These are phyloP conservation scores for Begonia peltatifolia DNA, from an alignment of 306 rosid species.

Conservation along the genomic window DNA sequence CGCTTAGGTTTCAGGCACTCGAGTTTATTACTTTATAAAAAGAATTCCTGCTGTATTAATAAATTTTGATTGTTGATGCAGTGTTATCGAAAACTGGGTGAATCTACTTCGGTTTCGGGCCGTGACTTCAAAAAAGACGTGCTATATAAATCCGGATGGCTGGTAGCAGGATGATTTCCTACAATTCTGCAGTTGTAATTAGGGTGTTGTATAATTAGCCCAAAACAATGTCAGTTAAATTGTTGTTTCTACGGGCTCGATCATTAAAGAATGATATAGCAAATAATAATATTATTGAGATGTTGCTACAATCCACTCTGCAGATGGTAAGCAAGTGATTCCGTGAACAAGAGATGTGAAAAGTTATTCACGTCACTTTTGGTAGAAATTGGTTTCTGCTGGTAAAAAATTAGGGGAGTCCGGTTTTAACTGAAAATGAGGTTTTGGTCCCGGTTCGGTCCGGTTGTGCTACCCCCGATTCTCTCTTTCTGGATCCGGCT, in stretches of 20 bases:
- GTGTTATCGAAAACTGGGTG: slow-evolving; percentile 96
- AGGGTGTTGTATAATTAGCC: no score
- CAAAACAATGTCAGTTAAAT: no score
- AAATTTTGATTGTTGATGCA: slow-evolving; percentile 25
- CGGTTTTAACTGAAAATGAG: not conserved
- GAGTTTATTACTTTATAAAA: not conserved
- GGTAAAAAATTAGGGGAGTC: no score
- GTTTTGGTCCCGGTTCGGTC: not conserved
- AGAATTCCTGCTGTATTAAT: not conserved
- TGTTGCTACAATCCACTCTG: no score
- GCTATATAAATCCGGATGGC: slow-evolving; percentile 84
- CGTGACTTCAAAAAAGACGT: slow-evolving; percentile 77
- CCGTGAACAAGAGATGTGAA: no score
- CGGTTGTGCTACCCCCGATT: not conserved
- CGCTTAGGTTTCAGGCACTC: not conserved
- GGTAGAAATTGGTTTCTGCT: not conserved
- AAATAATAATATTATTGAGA: no score
- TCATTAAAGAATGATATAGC: no score
- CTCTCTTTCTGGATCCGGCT: not conserved
- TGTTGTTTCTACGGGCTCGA: no score
- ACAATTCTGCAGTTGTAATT: not conserved
- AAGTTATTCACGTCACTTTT: no score
- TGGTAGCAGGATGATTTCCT: slow-evolving; percentile 48
- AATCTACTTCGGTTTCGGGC: slow-evolving; percentile 78
- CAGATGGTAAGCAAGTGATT: no score